Conservation (phyloP, 225 moss, liverwort and hornwort genomes). For the Ulota crispa region DNA sequence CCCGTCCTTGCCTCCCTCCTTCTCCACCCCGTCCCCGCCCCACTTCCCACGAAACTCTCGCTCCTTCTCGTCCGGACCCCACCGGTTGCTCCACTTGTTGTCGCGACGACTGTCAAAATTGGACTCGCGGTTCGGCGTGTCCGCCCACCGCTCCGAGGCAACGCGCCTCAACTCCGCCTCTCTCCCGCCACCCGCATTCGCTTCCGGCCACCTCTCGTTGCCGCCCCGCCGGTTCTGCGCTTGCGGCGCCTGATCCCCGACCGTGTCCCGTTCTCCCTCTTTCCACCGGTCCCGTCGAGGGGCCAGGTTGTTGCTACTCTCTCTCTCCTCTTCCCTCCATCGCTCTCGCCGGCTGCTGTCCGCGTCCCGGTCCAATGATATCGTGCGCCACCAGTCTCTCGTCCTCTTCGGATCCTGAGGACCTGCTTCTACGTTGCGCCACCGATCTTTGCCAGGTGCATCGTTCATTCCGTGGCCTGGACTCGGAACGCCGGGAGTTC, state of each 20-base stretch:
- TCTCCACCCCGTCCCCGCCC: slow-evolving; percentile 55
- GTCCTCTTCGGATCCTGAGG: slow-evolving; percentile 66
- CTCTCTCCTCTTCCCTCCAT: slow-evolving; percentile 79
- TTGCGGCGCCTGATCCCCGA: slow-evolving; percentile 49
- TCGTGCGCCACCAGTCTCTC: slow-evolving; percentile 73
- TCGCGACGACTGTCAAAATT: slow-evolving; percentile 71
- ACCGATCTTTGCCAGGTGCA: slow-evolving; percentile 58
- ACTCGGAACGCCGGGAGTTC: slow-evolving; percentile 63
- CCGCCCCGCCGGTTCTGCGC: slow-evolving; percentile 42
- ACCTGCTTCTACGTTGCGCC: slow-evolving; percentile 57
- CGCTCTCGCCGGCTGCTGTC: slow-evolving; percentile 67
- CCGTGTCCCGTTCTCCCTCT: slow-evolving; percentile 61
- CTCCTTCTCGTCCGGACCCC: slow-evolving; percentile 76
- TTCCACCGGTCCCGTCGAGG: slow-evolving; percentile 74
- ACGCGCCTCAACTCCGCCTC: slow-evolving; percentile 49
- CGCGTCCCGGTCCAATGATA: slow-evolving; percentile 65
- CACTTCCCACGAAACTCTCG: slow-evolving; percentile 64
- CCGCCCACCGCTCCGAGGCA: slow-evolving; percentile 60
- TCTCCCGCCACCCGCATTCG: slow-evolving; percentile 47
- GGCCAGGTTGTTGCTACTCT: slow-evolving; percentile 53
- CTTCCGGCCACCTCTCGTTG: slow-evolving; percentile 62
- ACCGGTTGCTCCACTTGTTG: slow-evolving; percentile 68
- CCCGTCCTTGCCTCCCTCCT: slow-evolving; percentile 61
- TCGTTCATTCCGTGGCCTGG: slow-evolving; percentile 72
- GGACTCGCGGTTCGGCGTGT: slow-evolving; percentile 58